Evolutionary conservation across 1,139 yeast genomes (phyloP).

Genomic region (Nadsonia starkeyi-henricii): DNA sequence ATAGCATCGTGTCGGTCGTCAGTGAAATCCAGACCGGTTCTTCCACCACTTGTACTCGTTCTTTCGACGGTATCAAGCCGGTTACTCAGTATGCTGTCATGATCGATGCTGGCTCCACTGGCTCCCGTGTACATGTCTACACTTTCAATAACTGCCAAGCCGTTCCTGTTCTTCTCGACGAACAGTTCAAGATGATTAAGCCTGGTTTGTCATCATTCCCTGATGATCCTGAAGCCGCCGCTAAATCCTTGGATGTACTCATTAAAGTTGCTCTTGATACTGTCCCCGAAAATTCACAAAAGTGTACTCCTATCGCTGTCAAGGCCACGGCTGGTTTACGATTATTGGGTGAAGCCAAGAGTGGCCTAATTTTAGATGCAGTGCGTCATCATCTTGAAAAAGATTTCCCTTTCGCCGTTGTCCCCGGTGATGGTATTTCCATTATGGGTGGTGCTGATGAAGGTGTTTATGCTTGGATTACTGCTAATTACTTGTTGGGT

Average conservation of each 20-base stretch:
- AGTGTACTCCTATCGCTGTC: constrained; percentile 86
- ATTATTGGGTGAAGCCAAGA: constrained; percentile 60
- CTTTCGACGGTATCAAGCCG: constrained; percentile 25
- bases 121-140: constrained; percentile 89
- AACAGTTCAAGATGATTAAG: constrained; percentile 73
- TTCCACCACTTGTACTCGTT: constrained; percentile 19
- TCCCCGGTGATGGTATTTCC: constrained; percentile 67
- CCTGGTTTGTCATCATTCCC: constrained; percentile 88
- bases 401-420: constrained; percentile 84
- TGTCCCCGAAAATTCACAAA: constrained; percentile 59
- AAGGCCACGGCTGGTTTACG: constrained; percentile 98
- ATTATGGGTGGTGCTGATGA: constrained; percentile 95
- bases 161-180: constrained; percentile 70
- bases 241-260: constrained; percentile 70
- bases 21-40: not conserved
- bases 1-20: not conserved
- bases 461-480: constrained; percentile 99
- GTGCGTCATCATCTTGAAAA: constrained; percentile 62
- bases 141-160: constrained; percentile 67
- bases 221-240: constrained; percentile 72
- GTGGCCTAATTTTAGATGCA: constrained; percentile 49
- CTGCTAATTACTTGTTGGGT: constrained; percentile 83
- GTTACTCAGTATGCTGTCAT: constrained; percentile 54
- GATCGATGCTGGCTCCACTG: constrained; percentile 96
- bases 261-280: constrained; percentile 56